Evolutionary conservation across 495 filamentous ascomycete genomes (phyloP), one percentile per base, ranked within the genome.

Genomic region (Neurospora sp.): DNA sequence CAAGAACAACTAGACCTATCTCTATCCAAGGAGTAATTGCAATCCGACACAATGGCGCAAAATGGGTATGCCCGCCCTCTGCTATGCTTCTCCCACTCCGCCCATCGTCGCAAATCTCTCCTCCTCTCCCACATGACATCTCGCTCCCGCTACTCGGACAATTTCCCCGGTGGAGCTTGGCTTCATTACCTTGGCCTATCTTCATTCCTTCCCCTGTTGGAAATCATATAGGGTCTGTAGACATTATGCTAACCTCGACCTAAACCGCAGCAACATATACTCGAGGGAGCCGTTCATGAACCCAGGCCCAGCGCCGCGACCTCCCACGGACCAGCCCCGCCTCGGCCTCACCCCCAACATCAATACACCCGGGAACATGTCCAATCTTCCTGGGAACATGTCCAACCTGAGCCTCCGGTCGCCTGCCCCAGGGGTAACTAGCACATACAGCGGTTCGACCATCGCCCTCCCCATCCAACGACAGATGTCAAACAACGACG

Each of bases 231-330:
- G 27, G 53, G 22, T 61, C 53, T 31, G 53, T 16, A 6, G 53
- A 31, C 53, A 65, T 16, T 16, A 65, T 65, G 53, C 53, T 65
- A 65, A 65, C 53, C 12, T 61, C 53, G 9, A 61, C 53, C 53
- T 31, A 18, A 61, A 61, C 53, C 53, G 59, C 71, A 75, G 77
- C 76, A 90, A 88, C 75, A 83, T 89, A 77, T 93, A 92, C 81
- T 83, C 88, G 65, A 84, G 85, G 72, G 88, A 88, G 78, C 89
- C 91, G 80, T 99, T 99, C 83, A 96, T 98, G 92, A 98, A 98
- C 79, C 94, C 96, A 72, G 93, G 96, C 69, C 95, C 96, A 68
- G 95, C 96, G 71, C 96, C 96, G 61, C 90, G 91, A 74, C 96
- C 96, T 68, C 96, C 96, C 16, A 90, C 89, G 46, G 92, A 95